phyloP scores from a whole-genome alignment of 164 flowering plant genomes.

The Chimonanthus praecox region DNA sequence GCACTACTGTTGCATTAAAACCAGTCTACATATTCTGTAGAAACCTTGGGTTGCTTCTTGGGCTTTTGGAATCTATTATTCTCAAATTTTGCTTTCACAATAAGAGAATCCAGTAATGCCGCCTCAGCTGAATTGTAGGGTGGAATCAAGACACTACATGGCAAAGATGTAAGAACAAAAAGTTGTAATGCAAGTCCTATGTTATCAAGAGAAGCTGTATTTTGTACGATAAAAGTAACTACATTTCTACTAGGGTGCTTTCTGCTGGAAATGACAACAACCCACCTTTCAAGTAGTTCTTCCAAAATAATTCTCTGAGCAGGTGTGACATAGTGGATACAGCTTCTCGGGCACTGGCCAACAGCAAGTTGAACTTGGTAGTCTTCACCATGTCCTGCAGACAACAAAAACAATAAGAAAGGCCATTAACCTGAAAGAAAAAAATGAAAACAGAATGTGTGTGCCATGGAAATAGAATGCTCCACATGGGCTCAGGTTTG shows the following conservation, averaged over 20 bases:
- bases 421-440: neutral
- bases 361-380: conserved; percentile 76
- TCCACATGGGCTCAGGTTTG: neutral
- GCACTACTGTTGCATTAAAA: conserved; percentile 18
- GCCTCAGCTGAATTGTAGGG: conserved; percentile 67
- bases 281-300: conserved; percentile 78
- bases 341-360: conserved; percentile 88
- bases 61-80: conserved; percentile 81
- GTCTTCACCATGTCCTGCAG: conserved; percentile 62
- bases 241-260: neutral
- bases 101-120: conserved; percentile 69
- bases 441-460: neutral
- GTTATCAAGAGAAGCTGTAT: neutral
- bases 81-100: conserved; percentile 72
- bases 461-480: neutral
- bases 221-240: neutral
- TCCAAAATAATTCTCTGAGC: conserved; percentile 77
- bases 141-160: conserved; percentile 42
- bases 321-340: conserved; percentile 92
- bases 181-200: neutral
- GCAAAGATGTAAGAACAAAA: neutral
- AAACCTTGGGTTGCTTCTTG: conserved; percentile 51
- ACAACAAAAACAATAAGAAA: conserved; percentile 3
- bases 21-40: conserved; percentile 66
- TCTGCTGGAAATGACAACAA: neutral